Conservation (phyloP, 108 stramenopile genomes). For the Skeletonema costatum region DNA sequence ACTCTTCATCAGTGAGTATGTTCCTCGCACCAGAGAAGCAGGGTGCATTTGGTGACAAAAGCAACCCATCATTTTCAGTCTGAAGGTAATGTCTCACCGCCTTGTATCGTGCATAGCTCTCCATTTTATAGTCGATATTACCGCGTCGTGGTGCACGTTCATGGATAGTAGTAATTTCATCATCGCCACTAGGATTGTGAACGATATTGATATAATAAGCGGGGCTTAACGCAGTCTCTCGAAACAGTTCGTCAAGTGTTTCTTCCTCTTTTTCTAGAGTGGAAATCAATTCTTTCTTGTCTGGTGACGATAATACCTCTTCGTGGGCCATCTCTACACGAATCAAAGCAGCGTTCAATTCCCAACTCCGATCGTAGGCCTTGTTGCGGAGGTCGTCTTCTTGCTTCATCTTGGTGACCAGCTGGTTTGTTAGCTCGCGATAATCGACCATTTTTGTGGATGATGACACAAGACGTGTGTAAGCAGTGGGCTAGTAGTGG, state of each 20-base stretch:
- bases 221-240: conserved; percentile 9
- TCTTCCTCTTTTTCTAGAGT: conserved; percentile 16
- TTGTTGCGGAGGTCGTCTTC: conserved; percentile 46
- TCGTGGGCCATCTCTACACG: conserved; percentile 44
- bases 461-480: not conserved
- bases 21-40: conserved; percentile 13
- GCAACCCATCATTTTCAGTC: conserved; percentile 31
- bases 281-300: not conserved
- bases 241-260: conserved; percentile 17
- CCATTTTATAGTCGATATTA: conserved; percentile 56
- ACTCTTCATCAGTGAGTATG: conserved; percentile 79
- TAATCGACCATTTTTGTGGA: not conserved
- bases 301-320: not conserved
- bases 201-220: conserved; percentile 28
- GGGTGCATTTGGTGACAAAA: conserved; percentile 21
- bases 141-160: conserved; percentile 47
- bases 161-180: conserved; percentile 12
- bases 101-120: conserved; percentile 65
- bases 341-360: conserved; percentile 55
- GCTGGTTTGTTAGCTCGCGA: not conserved
- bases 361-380: conserved; percentile 53
- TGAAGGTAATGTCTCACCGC: conserved; percentile 65
- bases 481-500: not conserved
- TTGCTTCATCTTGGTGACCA: conserved; percentile 14
- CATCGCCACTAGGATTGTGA: conserved; percentile 8